Base-by-base conservation (phyloP, 1,284 basidiomycete species). In the Cryptococcus sp. region DNA sequence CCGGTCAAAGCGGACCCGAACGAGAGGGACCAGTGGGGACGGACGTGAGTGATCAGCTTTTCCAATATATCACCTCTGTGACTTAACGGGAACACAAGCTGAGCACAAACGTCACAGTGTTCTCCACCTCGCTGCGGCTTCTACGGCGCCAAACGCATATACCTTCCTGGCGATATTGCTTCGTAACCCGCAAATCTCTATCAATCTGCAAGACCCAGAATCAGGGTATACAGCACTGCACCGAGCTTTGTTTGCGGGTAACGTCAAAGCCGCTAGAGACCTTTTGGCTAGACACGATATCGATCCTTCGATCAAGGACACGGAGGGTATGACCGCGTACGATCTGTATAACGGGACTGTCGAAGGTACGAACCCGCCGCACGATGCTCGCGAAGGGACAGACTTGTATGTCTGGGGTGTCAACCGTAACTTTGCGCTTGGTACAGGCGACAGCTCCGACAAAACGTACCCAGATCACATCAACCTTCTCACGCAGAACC, bases 321-420 rank as follows among this genome's bases (percentile, higher is more conserved):
- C 82, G 40, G 95, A 98, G 71, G 95, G 93, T 1, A 88, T 96
- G 75, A 93, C 91, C 0, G 87, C 93, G 0, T 94, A 94, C 65
- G 95, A 99, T 71, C 80, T 99, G 25, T 98, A 93, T 80, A 97
- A 97, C 71, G 88, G 88, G 4, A 95, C 92, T 0, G 81, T 96
- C 35, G 84, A 87, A 59, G 87, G 85, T 0, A 90, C 90, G 3
- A 80, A 80, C 44, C 73, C 78, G 1, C 63, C 73, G 3, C 75
- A 80, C 15, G 74, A 72, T 19, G 70, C 76, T 23, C 31, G 31
- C 13, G 82, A 82, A 0, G 88, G 78, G 17, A 75, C 76, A 16
- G 83, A 96, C 55, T 80, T 99, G 15, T 90, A 87, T 68, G 91
- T 89, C 0, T 99, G 95, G 95, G 96, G 96, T 16, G 82, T 85